Percentiles rank a stretch among this genome's conserved stretches.
These are phyloP conservation scores for Rubia balearica DNA, from an alignment of 305 asterid species.

Conservation along the genomic window DNA sequence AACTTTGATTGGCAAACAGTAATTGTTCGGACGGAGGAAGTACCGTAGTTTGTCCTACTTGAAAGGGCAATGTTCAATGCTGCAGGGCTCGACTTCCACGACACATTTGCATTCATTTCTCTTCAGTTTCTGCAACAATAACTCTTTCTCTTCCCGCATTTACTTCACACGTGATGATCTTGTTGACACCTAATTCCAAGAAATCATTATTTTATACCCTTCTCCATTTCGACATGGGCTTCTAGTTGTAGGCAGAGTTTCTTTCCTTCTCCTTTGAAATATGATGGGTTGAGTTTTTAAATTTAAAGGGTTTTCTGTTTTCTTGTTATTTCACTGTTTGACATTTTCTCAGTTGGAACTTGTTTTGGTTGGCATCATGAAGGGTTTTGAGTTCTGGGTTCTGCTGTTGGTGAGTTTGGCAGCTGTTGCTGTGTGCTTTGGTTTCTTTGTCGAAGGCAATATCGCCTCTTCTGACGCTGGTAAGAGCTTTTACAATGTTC, in stretches of 20 bases:
- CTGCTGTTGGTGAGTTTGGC: constrained; percentile 37
- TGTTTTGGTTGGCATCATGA: constrained; percentile 33
- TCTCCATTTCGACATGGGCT: constrained; percentile 19
- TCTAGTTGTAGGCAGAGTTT: not conserved
- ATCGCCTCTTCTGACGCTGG: constrained; percentile 29
- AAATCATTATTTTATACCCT: constrained; percentile 15
- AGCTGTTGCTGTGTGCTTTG: constrained; percentile 30
- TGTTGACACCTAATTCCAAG: constrained; percentile 20
- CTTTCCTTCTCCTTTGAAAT: constrained; percentile 2
- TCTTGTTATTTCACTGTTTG: constrained; percentile 1
- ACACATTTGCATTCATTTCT: constrained; percentile 27
- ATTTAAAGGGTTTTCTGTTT: constrained; percentile 11
- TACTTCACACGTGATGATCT: constrained; percentile 27
- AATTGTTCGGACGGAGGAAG: too few relatives aligned
- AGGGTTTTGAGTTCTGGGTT: constrained; percentile 42
- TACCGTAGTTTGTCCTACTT: constrained; percentile 8
- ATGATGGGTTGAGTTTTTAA: constrained; percentile 21
- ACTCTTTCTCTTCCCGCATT: constrained; percentile 24
- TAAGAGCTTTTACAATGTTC: not conserved
- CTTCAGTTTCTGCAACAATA: constrained; percentile 18
- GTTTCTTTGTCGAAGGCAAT: constrained; percentile 28
- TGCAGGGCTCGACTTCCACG: constrained; percentile 27
- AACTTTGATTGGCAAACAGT: too few relatives aligned
- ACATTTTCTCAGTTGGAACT: not conserved
- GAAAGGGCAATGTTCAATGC: constrained; percentile 22